Conservation (phyloP, 2,329 filamentous ascomycete genomes). For the Knufia petricola region DNA sequence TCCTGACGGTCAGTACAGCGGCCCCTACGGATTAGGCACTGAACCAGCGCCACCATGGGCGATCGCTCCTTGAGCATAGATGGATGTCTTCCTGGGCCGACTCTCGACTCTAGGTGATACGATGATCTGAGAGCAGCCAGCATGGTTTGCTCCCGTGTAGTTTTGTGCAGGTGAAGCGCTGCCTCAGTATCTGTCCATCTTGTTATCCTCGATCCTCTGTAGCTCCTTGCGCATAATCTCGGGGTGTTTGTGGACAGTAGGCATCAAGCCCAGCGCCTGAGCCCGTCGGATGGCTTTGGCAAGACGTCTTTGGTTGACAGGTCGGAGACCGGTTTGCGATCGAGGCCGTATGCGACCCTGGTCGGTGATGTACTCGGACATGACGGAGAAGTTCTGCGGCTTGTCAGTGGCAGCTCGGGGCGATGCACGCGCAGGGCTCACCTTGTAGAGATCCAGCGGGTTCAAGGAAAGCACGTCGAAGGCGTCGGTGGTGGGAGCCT, state of each 20-base stretch:
- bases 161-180: background rate
- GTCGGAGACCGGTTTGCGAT: slow-evolving; percentile 67
- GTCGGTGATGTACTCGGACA: slow-evolving; percentile 76
- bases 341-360: slow-evolving; percentile 77
- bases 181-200: background rate
- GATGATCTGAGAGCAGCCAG: too few relatives aligned
- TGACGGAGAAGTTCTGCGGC: slow-evolving; percentile 75
- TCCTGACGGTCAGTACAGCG: too few relatives aligned
- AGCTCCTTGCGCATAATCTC: slow-evolving; percentile 51
- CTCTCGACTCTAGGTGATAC: too few relatives aligned
- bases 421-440: slow-evolving; percentile 33
- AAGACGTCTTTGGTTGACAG: slow-evolving; percentile 84
- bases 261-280: slow-evolving; percentile 84
- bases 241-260: slow-evolving; percentile 81
- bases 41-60: too few relatives aligned
- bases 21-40: too few relatives aligned
- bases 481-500: slow-evolving; percentile 53
- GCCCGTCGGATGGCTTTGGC: slow-evolving; percentile 85
- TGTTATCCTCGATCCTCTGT: background rate
- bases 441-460: slow-evolving; percentile 79
- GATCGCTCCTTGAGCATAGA: too few relatives aligned
- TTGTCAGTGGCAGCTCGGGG: slow-evolving; percentile 13
- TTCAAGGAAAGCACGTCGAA: slow-evolving; percentile 72
- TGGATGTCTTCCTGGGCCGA: too few relatives aligned
- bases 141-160: too few relatives aligned